Percentiles rank a stretch among this genome's conserved stretches.
phyloP scores from a whole-genome alignment of 345 rosid species.

The Populus pruinosa region DNA sequence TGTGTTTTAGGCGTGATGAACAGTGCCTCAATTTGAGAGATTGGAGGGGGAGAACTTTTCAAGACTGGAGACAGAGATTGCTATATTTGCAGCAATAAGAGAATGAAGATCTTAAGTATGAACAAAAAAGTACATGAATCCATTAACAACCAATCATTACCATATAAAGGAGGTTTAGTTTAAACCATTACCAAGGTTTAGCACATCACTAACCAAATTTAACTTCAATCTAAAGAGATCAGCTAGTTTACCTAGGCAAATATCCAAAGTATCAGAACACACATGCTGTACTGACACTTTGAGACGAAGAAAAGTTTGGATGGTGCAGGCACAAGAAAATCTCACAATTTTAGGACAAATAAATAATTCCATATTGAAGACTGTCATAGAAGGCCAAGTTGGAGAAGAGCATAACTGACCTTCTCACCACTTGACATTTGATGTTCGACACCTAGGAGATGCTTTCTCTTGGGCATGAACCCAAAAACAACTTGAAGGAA shows the following conservation, averaged over 20 bases:
- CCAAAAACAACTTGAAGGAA: constrained; percentile 73
- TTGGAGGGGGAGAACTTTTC: not conserved
- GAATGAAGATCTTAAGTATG: not conserved
- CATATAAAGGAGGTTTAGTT: not conserved
- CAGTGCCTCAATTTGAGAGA: not conserved
- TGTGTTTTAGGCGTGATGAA: not conserved
- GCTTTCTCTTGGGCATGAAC: constrained; percentile 64
- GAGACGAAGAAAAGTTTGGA: not conserved
- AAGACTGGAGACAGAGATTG: not conserved
- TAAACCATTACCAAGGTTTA: not conserved
- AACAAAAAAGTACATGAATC: not conserved
- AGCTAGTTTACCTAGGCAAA: not conserved
- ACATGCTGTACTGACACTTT: not conserved
- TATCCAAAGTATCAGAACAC: not conserved
- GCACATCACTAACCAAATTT: not conserved
- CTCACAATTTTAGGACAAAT: not conserved
- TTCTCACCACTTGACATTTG: constrained; percentile 50
- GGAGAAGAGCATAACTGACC: constrained; percentile 34
- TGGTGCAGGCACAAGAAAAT: not conserved
- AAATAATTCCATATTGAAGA: not conserved
- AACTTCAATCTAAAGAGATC: not conserved
- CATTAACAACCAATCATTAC: not conserved
- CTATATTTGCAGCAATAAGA: not conserved
- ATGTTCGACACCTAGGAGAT: constrained; percentile 35
- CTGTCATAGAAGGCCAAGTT: not conserved